Conservation (phyloP, 78 protist species). For the Anaeramoeba flamelloides region DNA sequence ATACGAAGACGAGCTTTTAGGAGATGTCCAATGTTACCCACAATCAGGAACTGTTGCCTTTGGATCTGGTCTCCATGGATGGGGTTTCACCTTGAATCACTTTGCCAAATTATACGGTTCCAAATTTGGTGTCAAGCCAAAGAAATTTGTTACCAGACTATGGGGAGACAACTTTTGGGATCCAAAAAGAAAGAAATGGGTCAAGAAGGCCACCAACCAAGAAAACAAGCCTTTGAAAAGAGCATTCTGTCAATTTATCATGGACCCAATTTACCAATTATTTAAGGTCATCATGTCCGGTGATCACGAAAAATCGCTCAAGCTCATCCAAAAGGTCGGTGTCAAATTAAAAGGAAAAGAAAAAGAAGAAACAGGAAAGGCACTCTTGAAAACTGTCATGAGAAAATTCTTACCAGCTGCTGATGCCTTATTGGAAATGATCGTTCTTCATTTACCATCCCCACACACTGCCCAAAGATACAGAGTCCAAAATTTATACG, state of each 20-base stretch:
- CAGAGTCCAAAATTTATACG: too few species aligned
- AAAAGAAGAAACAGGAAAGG: too few species aligned
- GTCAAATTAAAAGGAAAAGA: too few species aligned
- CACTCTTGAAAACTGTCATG: too few species aligned
- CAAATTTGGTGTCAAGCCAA: slow-evolving; percentile 51
- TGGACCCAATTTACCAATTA: slow-evolving; percentile 85
- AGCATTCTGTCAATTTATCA: slow-evolving; percentile 80
- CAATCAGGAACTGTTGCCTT: slow-evolving; percentile 82
- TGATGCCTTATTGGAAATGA: too few species aligned
- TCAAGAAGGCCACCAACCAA: too few species aligned
- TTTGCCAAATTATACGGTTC: slow-evolving; percentile 71
- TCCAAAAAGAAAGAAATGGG: slow-evolving; percentile 76
- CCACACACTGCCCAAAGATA: too few species aligned
- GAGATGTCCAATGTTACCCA: slow-evolving; percentile 64
- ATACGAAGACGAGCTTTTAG: slow-evolving; percentile 65
- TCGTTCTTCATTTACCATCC: too few species aligned
- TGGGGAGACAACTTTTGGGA: slow-evolving; percentile 97
- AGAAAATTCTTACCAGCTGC: too few species aligned
- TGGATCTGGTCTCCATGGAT: slow-evolving; percentile 93
- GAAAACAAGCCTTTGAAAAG: slow-evolving; percentile 57
- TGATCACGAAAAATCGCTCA: too few species aligned
- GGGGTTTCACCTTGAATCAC: slow-evolving; percentile 93
- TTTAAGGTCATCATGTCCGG: too few species aligned
- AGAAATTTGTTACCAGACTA: slow-evolving; percentile 59
- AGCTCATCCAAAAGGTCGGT: too few species aligned